Evolutionary conservation across 495 filamentous ascomycete genomes (phyloP), one percentile per base, ranked within the genome.

Genomic region (Glutinoglossum americanum): DNA sequence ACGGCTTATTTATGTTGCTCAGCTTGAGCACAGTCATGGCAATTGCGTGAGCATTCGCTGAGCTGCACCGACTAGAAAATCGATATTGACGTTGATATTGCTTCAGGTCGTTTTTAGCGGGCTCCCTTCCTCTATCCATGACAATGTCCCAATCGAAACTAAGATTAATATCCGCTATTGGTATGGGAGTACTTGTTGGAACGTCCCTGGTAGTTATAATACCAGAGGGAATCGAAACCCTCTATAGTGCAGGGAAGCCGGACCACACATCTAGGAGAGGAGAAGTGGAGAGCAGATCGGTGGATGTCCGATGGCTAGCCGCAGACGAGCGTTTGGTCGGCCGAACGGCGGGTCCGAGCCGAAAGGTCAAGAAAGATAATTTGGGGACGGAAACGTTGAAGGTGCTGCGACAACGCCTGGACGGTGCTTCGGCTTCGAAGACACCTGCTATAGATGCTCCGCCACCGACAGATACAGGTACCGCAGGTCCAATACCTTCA

Each of bases 161-260:
- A 26, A 81, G 92, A 64, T 68, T 96, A 37, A 86, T 97, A 67
- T 89, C 89, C 11, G 87, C 88, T 23, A 80, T 98, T 66, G 92
- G 92, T 32, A 87, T 95, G 72, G 92, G 92, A 44, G 83, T 98
- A 17, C 74, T 98, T 8, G 89, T 98, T 23, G 92, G 92, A 37
- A 97, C 90, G 35, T 87, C 88, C 9, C 76, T 98, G 62, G 89
- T 97, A 57, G 87, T 98, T 1, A 98, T 98, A 66, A 94, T 98
- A 64, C 92, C 92, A 0, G 92, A 98, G 68, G 92, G 92, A 17
- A 80, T 97, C 53, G 92, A 96, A 64, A 92, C 92, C 7, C 72
- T 96, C 53, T 89, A 94, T 65, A 80, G 77, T 62, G 74, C 82
- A 10, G 75, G 69, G 48, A 63, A 68, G 35, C 55, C 67, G 13